Base-by-base conservation (phyloP, 1,139 yeast genomes). In the Diutina scorzettiae region DNA sequence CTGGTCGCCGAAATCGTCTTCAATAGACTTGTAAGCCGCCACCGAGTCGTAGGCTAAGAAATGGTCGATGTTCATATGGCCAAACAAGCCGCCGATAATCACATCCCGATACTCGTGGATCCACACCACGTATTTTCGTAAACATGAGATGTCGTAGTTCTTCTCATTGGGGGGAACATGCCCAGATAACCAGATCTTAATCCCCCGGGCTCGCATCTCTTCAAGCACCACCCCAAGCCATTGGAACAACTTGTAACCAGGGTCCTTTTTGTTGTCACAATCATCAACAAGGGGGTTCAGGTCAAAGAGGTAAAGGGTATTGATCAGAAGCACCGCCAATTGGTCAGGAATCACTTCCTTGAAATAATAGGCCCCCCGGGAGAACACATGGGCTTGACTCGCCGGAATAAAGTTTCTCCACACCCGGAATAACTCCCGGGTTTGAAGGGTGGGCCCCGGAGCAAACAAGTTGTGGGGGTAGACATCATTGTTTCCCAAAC, bases 1-100 rank as follows among this genome's bases (percentile, higher is more conserved):
- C 43, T 48, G 48, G 42, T 46, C 31, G 29, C 45, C 31, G 43
- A 46, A 42, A 51, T 49, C 40, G 51, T 50, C 41, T 55, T 53
- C 42, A 31, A 73, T 64, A 2, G 80, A 72, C 45, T 69, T 66
- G 62, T 82, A 78, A 1, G 91, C 84, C 47, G 75, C 72, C 34
- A 71, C 71, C 1, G 86, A 71, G 60, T 84, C 93, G 49, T 81
- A 66, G 0, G 94, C 85, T 41, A 82, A 69, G 54, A 83, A 84
- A 60, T 85, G 95, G 55, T 85, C 95, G 46, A 84, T 63, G 57
- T 85, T 85, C 95, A 85, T 85, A 55, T 85, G 95, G 0, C 95
- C 95, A 56, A 73, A 85, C 25, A 85, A 61, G 11, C 91, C 87
- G 23, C 95, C 95, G 48, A 85, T 67, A 37, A 85, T 80, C 29